A percentile compares a stretch with the other conserved stretches of the same genome.
phyloP scores from a whole-genome alignment of 129 eudicot genomes.

The Deinandra increscens region DNA sequence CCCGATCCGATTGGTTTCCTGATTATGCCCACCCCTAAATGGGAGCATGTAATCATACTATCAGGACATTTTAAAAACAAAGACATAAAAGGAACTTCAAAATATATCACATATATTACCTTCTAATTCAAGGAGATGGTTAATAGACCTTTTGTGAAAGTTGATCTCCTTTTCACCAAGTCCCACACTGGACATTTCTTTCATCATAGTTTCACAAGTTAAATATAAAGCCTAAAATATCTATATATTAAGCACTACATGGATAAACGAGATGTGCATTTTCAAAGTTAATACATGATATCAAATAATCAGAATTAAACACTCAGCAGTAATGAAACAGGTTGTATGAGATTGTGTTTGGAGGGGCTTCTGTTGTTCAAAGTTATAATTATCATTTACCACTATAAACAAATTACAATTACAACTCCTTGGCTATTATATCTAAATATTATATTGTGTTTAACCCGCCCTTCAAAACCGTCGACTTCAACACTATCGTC shows the following conservation, averaged over 20 bases:
- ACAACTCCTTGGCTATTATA: no score
- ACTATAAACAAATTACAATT: no score
- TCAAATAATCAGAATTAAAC: background rate
- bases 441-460: no score
- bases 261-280: background rate
- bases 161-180: constrained; percentile 40
- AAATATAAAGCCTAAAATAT: constrained; percentile 62
- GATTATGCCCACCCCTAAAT: no score
- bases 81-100: constrained; percentile 4
- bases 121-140: constrained; percentile 59
- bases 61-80: background rate
- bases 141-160: constrained; percentile 51
- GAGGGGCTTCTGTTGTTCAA: background rate
- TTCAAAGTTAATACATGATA: background rate
- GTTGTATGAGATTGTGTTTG: background rate
- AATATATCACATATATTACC: constrained; percentile 41
- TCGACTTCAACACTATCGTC: no score
- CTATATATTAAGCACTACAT: background rate
- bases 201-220: constrained; percentile 64
- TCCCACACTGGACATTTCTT: constrained; percentile 38
- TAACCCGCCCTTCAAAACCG: no score
- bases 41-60: background rate
- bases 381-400: no score
- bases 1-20: no score
- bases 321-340: background rate